Conservation (phyloP, 805 yeast genomes). For the Candida easanensis region DNA sequence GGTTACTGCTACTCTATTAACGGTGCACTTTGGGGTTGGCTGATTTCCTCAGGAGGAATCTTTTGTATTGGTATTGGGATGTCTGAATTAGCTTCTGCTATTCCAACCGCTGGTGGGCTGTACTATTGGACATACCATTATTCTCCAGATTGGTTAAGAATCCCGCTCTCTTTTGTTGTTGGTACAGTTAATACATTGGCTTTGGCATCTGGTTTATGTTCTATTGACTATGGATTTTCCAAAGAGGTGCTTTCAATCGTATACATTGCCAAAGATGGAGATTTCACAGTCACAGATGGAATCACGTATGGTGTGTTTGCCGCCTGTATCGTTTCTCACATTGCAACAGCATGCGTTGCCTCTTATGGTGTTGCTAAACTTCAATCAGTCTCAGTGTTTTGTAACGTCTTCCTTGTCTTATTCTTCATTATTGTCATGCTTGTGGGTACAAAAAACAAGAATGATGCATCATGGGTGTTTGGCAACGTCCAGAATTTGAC, state of each 20-base stretch:
- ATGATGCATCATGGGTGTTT: too few species aligned
- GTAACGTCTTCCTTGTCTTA: slow-evolving; percentile 47
- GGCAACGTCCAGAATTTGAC: slow-evolving; percentile 42
- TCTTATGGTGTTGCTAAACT: slow-evolving; percentile 51
- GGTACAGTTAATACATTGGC: slow-evolving; percentile 69
- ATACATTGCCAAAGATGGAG: slow-evolving; percentile 25
- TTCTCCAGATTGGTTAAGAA: slow-evolving; percentile 49
- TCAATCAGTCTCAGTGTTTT: slow-evolving; percentile 52
- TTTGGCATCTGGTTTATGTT: slow-evolving; percentile 57
- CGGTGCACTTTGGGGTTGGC: slow-evolving; percentile 71
- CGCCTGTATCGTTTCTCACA: slow-evolving; percentile 45
- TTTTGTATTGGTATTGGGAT: slow-evolving; percentile 52
- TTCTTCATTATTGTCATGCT: too few species aligned
- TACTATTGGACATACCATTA: slow-evolving; percentile 61
- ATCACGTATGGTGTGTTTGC: slow-evolving; percentile 63
- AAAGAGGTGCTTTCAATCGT: slow-evolving; percentile 53
- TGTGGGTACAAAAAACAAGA: too few species aligned
- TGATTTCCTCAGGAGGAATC: slow-evolving; percentile 51
- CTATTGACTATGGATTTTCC: slow-evolving; percentile 65
- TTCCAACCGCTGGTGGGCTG: slow-evolving; percentile 71
- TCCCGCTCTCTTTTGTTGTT: slow-evolving; percentile 53
- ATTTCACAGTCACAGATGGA: slow-evolving; percentile 49
- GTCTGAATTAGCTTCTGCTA: slow-evolving; percentile 59
- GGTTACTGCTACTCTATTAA: slow-evolving; percentile 53
- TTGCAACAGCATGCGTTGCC: slow-evolving; percentile 42